Conservation (phyloP, 805 yeast genomes). For the Lachancea nothofagi region DNA sequence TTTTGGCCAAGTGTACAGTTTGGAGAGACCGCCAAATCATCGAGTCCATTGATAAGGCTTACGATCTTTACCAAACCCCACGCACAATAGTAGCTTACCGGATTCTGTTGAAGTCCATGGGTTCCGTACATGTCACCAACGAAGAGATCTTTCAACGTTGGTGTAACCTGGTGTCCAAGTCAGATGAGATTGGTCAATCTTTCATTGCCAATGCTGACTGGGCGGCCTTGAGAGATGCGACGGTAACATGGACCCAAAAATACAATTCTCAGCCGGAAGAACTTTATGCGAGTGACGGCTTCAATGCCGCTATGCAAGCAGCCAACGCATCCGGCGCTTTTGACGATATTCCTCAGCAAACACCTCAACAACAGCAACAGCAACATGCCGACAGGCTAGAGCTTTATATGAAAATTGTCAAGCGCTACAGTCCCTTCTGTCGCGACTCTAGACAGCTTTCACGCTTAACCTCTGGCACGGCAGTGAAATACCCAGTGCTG, state of each 20-base stretch:
- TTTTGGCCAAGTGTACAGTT: slow-evolving; percentile 56
- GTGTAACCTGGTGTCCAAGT: slow-evolving; percentile 47
- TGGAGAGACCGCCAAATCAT: slow-evolving; percentile 68
- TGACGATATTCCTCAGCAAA: slow-evolving; percentile 26
- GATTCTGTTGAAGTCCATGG: slow-evolving; percentile 66
- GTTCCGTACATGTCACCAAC: slow-evolving; percentile 49
- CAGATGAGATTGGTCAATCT: slow-evolving; percentile 46
- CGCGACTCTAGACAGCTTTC: slow-evolving; percentile 44
- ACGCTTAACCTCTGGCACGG: slow-evolving; percentile 41
- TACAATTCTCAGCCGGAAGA: slow-evolving; percentile 11
- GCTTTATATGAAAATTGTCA: slow-evolving; percentile 51
- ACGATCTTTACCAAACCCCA: slow-evolving; percentile 48
- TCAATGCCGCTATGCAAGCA: slow-evolving; percentile 36
- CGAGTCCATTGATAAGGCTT: slow-evolving; percentile 57
- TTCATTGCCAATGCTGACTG: slow-evolving; percentile 80
- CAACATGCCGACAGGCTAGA: slow-evolving; percentile 41
- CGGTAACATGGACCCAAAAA: slow-evolving; percentile 38
- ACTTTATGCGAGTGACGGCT: slow-evolving; percentile 19
- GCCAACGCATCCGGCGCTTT: slow-evolving; percentile 37
- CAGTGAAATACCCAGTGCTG: slow-evolving; percentile 38
- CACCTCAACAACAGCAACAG: slow-evolving; percentile 14
- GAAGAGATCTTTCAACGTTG: slow-evolving; percentile 52
- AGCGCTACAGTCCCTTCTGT: slow-evolving; percentile 43
- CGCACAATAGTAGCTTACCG: slow-evolving; percentile 68
- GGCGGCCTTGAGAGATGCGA: slow-evolving; percentile 78